Evolutionary conservation across 1,284 basidiomycete genomes (phyloP).

Genomic region (Rhodotorula sp.): DNA sequence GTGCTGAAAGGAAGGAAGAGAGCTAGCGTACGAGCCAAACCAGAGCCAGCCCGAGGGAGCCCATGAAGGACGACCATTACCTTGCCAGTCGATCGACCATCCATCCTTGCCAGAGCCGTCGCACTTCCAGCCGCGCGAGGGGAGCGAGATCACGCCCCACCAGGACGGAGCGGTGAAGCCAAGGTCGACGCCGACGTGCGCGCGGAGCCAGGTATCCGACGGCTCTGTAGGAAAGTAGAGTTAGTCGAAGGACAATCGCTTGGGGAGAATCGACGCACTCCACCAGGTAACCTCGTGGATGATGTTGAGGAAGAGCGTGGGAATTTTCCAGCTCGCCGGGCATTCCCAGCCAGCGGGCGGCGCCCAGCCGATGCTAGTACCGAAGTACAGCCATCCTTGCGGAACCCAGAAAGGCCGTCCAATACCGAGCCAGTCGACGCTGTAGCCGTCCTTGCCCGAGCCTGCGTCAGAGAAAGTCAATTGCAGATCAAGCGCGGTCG

Average conservation of each 20-base stretch:
- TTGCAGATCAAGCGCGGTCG: no score
- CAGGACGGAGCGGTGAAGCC: neutral
- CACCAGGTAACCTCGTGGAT: neutral
- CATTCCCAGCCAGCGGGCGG: neutral
- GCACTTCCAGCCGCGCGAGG: neutral
- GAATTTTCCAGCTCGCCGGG: neutral
- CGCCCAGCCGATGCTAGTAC: conserved; percentile 10
- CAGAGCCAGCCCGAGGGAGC: conserved; percentile 4
- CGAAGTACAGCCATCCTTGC: conserved; percentile 14
- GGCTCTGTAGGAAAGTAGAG: neutral
- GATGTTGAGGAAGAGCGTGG: neutral
- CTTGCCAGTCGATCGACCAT: conserved; percentile 1
- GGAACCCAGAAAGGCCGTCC: conserved; percentile 9
- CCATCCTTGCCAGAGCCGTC: conserved; percentile 14
- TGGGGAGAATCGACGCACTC: neutral
- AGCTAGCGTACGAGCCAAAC: conserved; percentile 1
- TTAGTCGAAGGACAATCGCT: neutral
- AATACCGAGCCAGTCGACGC: conserved; percentile 13
- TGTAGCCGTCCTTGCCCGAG: conserved; percentile 16
- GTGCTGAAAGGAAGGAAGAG: neutral
- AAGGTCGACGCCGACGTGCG: neutral
- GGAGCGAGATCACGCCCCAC: conserved; percentile 1
- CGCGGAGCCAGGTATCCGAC: neutral
- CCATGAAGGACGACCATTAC: neutral
- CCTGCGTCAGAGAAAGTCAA: neutral